Percentiles rank a stretch among this genome's conserved stretches.
Evolutionary conservation across 1,284 basidiomycete genomes (phyloP).

Genomic region (Ustilago trichophora): DNA sequence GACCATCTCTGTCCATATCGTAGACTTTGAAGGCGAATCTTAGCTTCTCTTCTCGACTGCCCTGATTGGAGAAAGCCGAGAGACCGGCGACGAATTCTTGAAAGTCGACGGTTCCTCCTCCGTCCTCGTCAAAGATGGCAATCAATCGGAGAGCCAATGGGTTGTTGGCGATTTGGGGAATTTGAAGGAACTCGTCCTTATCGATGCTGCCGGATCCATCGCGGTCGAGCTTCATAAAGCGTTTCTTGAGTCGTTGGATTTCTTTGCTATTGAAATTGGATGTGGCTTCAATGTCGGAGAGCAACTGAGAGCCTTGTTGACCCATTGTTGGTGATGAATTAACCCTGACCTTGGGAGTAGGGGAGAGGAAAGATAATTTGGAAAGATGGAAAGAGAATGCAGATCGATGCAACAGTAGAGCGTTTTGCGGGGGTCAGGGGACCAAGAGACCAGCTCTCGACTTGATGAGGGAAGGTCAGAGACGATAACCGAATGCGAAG

Average conservation of each 20-base stretch:
- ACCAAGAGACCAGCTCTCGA: constrained; percentile 5
- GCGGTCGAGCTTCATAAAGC: constrained; percentile 99
- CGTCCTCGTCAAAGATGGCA: constrained; percentile 98
- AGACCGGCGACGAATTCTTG: constrained; percentile 98
- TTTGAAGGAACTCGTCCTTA: constrained; percentile 97
- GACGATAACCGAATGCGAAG: not conserved
- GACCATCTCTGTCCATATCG: constrained; percentile 96
- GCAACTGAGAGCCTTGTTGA: constrained; percentile 81
- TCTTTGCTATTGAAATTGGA: constrained; percentile 74
- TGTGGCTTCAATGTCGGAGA: constrained; percentile 90
- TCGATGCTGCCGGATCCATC: constrained; percentile 98
- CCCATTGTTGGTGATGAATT: constrained; percentile 64
- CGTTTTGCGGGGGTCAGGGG: not conserved
- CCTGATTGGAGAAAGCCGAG: constrained; percentile 95
- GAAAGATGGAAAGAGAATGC: not conserved
- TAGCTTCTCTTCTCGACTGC: constrained; percentile 94
- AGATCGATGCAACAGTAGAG: no score
- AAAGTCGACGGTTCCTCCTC: constrained; percentile 97
- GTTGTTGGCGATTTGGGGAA: constrained; percentile 98
- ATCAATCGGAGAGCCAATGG: constrained; percentile 97
- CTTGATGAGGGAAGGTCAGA: not conserved
- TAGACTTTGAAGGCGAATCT: constrained; percentile 98
- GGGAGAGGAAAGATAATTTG: no score
- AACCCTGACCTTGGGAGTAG: no score
- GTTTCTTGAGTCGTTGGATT: constrained; percentile 85